Evolutionary conservation across 2,329 filamentous ascomycete species (phyloP).

Genomic region (Cladosporium sp.): DNA sequence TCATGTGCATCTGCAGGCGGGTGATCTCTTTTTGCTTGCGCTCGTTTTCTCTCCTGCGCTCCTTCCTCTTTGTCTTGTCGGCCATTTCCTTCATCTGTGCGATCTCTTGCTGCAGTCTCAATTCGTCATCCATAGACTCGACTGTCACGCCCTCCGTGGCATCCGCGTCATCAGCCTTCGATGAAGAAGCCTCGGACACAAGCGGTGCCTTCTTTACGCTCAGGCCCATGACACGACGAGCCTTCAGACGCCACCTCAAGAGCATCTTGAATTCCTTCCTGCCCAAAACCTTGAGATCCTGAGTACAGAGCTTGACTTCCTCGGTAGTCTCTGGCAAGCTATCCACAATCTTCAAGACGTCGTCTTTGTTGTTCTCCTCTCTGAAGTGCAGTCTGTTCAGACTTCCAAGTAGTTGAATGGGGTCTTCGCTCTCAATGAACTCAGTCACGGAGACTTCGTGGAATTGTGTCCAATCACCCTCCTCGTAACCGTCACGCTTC

Average conservation of each 20-base stretch:
- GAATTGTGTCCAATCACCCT: slow-evolving; percentile 90
- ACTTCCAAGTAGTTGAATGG: slow-evolving; percentile 85
- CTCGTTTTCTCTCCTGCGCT: slow-evolving; percentile 86
- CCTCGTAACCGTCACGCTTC: slow-evolving; percentile 96
- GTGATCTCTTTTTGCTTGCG: slow-evolving; percentile 91
- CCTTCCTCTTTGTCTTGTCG: slow-evolving; percentile 73
- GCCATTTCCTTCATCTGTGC: slow-evolving; percentile 81
- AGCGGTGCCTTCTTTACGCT: slow-evolving; percentile 68
- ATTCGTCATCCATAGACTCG: slow-evolving; percentile 90
- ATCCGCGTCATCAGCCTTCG: slow-evolving; percentile 39
- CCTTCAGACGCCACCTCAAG: slow-evolving; percentile 84
- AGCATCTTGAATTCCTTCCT: slow-evolving; percentile 92
- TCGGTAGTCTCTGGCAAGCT: slow-evolving; percentile 83
- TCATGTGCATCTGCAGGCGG: slow-evolving; percentile 98
- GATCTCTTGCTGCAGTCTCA: slow-evolving; percentile 85
- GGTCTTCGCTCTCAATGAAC: slow-evolving; percentile 91
- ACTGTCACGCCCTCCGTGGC: slow-evolving; percentile 66
- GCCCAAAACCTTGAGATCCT: slow-evolving; percentile 85
- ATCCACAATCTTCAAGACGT: slow-evolving; percentile 81
- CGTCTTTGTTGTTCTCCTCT: slow-evolving; percentile 72
- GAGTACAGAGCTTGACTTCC: slow-evolving; percentile 77
- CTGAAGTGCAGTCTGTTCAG: slow-evolving; percentile 83
- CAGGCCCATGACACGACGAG: slow-evolving; percentile 88
- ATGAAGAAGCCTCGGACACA: slow-evolving; percentile 34
- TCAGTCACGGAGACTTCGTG: slow-evolving; percentile 87